phyloP scores from a whole-genome alignment of 495 filamentous ascomycete genomes.

The Annulohypoxylon moriforme region DNA sequence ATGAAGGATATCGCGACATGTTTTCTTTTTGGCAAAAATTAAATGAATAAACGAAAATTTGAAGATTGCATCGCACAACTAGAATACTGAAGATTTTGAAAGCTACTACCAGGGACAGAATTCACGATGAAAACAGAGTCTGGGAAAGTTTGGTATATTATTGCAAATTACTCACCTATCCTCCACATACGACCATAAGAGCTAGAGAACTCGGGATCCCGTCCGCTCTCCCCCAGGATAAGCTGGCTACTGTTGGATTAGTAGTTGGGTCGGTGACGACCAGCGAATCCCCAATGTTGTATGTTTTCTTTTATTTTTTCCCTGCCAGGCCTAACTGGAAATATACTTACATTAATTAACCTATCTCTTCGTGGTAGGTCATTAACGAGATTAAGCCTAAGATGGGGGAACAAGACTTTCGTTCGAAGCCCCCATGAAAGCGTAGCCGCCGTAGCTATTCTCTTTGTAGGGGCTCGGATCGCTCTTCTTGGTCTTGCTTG shows the following conservation, averaged over 20 bases:
- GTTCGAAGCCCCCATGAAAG: too few relatives aligned
- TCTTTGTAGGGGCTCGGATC: too few relatives aligned
- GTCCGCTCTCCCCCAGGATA: constrained; percentile 59
- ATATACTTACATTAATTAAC: too few relatives aligned
- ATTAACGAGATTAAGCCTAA: too few relatives aligned
- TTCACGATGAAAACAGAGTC: not conserved
- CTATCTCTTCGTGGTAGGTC: too few relatives aligned
- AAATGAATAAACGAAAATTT: too few relatives aligned
- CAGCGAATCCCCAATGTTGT: constrained; percentile 60
- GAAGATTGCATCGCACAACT: too few relatives aligned
- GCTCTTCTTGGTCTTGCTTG: too few relatives aligned
- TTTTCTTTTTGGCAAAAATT: too few relatives aligned
- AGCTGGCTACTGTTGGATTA: constrained; percentile 52
- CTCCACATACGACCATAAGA: constrained; percentile 57
- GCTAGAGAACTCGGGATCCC: constrained; percentile 59
- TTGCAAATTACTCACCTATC: not conserved
- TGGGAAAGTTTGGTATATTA: not conserved
- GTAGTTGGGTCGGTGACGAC: constrained; percentile 64
- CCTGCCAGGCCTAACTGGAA: not conserved
- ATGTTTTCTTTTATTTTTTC: constrained; percentile 42
- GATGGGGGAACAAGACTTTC: too few relatives aligned
- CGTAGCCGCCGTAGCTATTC: too few relatives aligned
- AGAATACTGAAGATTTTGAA: not conserved
- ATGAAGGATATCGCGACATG: too few relatives aligned
- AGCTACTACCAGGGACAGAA: not conserved